Evolutionary conservation across 2,329 filamentous ascomycete genomes (phyloP).

Genomic region (Sclerotinia trifoliorum): DNA sequence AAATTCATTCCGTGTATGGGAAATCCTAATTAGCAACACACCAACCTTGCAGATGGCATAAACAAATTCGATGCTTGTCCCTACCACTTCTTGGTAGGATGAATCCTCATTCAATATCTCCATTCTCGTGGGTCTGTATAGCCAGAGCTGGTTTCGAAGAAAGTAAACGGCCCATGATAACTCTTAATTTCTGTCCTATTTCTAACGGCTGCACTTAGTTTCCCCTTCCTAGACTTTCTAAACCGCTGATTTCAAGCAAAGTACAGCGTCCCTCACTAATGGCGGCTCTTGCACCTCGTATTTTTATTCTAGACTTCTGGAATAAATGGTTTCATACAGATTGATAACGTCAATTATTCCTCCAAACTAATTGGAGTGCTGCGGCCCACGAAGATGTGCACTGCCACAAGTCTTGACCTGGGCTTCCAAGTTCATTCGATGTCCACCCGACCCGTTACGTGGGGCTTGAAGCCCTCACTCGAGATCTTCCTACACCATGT

Average conservation of each 20-base stretch:
- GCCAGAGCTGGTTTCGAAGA: neutral
- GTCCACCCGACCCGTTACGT: neutral
- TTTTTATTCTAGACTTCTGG: neutral
- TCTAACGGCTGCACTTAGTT: neutral
- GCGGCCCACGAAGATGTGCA: neutral
- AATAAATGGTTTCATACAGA: neutral
- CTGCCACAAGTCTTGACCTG: slow-evolving; percentile 3
- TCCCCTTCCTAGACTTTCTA: neutral
- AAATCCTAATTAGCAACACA: neutral
- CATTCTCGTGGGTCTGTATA: neutral
- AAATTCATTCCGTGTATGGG: neutral
- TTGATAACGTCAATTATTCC: neutral
- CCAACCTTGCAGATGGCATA: neutral
- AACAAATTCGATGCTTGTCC: neutral
- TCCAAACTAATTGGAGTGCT: neutral
- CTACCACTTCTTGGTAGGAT: neutral
- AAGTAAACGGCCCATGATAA: neutral
- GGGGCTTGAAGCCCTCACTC: neutral
- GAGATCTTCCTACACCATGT: neutral
- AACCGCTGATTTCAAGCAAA: neutral
- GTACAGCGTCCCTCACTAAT: neutral
- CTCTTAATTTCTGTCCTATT: neutral
- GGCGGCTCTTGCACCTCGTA: neutral
- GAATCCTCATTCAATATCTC: neutral
- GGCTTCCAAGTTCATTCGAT: neutral